Conservation (phyloP, 75 land plant genomes). For the Gnetum montanum region DNA sequence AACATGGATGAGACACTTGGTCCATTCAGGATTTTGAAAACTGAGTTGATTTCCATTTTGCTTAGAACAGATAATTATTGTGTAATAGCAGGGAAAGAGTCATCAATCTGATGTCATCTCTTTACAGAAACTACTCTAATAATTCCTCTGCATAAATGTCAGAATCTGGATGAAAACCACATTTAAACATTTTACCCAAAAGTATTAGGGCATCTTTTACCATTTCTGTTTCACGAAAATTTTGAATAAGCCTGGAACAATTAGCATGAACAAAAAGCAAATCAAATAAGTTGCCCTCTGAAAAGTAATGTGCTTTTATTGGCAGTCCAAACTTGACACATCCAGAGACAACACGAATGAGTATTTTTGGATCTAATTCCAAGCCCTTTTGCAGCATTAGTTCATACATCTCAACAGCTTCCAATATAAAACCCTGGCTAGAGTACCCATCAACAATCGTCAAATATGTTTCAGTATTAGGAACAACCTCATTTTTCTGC, state of each 20-base stretch:
- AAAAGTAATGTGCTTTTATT: not conserved
- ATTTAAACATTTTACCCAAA: not conserved
- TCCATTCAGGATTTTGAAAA: no score
- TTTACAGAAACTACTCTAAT: not conserved
- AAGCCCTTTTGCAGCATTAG: slow-evolving; percentile 3
- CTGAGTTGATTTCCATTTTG: no score
- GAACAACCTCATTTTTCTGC: slow-evolving; percentile 14
- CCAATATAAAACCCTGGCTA: slow-evolving; percentile 12
- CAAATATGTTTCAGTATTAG: slow-evolving; percentile 22
- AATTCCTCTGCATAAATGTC: not conserved
- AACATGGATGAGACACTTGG: no score
- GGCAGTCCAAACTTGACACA: slow-evolving; percentile 1
- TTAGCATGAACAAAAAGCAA: slow-evolving; percentile 1
- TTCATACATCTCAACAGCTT: slow-evolving; percentile 7
- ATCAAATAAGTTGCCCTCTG: not conserved
- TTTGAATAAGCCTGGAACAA: not conserved
- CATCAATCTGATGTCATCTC: no score
- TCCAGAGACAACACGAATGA: no score
- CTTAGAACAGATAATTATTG: no score
- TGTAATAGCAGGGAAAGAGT: no score
- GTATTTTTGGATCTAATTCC: not conserved
- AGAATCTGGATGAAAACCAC: not conserved
- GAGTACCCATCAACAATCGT: slow-evolving; percentile 22
- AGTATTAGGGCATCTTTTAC: not conserved
- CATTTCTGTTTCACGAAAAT: not conserved